phyloP scores from a whole-genome alignment of 2,329 filamentous ascomycete genomes.

The Colletotrichum neosansevieriae region DNA sequence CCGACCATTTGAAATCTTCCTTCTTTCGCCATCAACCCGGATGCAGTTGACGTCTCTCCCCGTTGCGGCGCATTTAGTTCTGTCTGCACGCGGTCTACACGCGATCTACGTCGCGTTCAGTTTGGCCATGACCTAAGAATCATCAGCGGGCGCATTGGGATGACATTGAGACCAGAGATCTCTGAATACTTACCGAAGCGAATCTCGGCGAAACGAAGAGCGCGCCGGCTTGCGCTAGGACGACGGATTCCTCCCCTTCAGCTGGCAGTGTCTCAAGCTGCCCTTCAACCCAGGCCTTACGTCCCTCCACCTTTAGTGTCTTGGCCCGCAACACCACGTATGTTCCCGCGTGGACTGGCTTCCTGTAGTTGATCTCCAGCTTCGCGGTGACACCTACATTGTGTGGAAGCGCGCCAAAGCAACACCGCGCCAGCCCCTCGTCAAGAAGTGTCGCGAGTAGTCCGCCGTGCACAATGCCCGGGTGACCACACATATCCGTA shows the following conservation, averaged over 20 bases:
- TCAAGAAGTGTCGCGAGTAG: conserved; percentile 93
- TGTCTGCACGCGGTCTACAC: no score
- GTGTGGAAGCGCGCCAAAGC: conserved; percentile 88
- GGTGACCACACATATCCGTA: conserved; percentile 85
- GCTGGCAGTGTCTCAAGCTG: conserved; percentile 81
- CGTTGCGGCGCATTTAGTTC: no score
- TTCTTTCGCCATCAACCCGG: no score
- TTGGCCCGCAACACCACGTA: conserved; percentile 83
- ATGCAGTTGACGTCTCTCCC: no score
- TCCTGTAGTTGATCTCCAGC: conserved; percentile 84
- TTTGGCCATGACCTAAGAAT: conserved; percentile 49
- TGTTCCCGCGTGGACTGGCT: conserved; percentile 79
- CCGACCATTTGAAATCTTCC: no score
- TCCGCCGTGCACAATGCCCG: conserved; percentile 90
- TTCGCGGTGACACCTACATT: conserved; percentile 89
- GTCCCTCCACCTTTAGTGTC: conserved; percentile 87
- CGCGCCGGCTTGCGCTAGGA: conserved; percentile 85
- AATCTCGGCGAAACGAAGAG: conserved; percentile 91
- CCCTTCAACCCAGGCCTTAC: conserved; percentile 95
- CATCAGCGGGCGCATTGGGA: conserved; percentile 3
- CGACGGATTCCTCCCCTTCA: conserved; percentile 69
- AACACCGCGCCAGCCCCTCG: conserved; percentile 88
- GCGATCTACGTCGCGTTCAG: conserved; percentile 22
- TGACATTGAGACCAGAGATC: background rate
- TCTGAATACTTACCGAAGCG: conserved; percentile 71